Evolutionary conservation across 116 monocot species (phyloP).

Genomic region (Papilionanthe hybrid): DNA sequence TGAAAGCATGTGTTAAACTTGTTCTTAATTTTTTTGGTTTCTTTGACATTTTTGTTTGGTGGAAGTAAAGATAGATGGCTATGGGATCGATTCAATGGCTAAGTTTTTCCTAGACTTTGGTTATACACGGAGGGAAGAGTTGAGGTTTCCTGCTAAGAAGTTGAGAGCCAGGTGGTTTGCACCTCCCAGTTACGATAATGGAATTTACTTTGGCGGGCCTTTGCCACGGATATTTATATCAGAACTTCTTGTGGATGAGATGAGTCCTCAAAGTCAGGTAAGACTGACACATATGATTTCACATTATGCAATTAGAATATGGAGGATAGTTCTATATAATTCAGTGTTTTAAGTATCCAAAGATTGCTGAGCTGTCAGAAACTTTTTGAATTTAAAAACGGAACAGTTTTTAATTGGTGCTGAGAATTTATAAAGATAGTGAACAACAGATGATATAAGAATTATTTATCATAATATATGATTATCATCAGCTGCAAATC

Average conservation of each 20-base stretch:
- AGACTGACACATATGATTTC: background rate
- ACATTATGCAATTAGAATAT: background rate
- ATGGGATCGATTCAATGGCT: slow-evolving; percentile 86
- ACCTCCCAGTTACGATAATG: slow-evolving; percentile 41
- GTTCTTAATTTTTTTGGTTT: background rate
- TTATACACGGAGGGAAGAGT: slow-evolving; percentile 67
- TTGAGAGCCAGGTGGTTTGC: slow-evolving; percentile 92
- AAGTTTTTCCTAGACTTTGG: slow-evolving; percentile 88
- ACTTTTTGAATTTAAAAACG: background rate
- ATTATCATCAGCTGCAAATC: background rate
- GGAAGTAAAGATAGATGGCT: slow-evolving; percentile 62
- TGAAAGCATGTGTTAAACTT: background rate
- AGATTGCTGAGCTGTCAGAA: background rate
- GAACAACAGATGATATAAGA: background rate
- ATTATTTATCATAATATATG: background rate
- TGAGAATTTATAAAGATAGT: background rate
- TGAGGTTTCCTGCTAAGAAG: slow-evolving; percentile 92
- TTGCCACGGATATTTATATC: slow-evolving; percentile 95
- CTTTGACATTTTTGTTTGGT: slow-evolving; percentile 3
- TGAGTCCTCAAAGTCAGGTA: slow-evolving; percentile 72
- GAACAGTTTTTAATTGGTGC: background rate
- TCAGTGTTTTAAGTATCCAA: background rate
- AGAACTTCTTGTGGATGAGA: slow-evolving; percentile 83
- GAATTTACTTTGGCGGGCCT: slow-evolving; percentile 43
- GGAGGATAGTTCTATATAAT: background rate